Evolutionary conservation across 129 eudicot species (phyloP).

Genomic region (carrot (Daucus carota)): DNA sequence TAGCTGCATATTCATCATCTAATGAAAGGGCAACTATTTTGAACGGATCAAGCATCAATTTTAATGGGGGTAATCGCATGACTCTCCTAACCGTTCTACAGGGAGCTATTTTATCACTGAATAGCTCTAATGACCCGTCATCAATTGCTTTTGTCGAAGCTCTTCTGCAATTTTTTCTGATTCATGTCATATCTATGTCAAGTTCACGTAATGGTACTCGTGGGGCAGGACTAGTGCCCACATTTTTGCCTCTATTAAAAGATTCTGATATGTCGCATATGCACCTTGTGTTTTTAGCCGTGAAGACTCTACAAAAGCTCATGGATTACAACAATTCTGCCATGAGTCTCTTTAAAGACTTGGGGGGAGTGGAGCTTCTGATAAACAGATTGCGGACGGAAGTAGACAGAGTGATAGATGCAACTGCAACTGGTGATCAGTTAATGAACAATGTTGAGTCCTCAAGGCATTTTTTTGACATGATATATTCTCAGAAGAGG

Average conservation of each 20-base stretch:
- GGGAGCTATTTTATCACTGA: constrained; percentile 72
- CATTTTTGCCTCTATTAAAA: constrained; percentile 84
- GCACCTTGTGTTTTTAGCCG: constrained; percentile 91
- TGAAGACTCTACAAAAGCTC: constrained; percentile 82
- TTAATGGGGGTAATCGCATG: constrained; percentile 87
- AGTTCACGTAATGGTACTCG: constrained; percentile 74
- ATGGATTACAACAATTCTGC: constrained; percentile 98
- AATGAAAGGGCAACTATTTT: constrained; percentile 81
- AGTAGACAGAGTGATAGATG: constrained; percentile 66
- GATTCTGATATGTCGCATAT: constrained; percentile 68
- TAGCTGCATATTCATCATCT: constrained; percentile 93
- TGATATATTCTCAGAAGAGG: constrained; percentile 57
- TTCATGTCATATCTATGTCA: constrained; percentile 93
- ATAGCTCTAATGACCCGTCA: constrained; percentile 64
- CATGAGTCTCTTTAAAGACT: constrained; percentile 82
- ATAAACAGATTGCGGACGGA: constrained; percentile 71
- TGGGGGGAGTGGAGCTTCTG: constrained; percentile 88
- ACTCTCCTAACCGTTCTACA: constrained; percentile 82
- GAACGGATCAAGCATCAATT: constrained; percentile 86
- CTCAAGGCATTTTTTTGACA: constrained; percentile 39
- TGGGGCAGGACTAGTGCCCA: constrained; percentile 95
- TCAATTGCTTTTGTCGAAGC: constrained; percentile 91
- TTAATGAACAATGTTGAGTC: constrained; percentile 43
- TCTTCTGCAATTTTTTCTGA: constrained; percentile 81
- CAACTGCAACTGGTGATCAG: constrained; percentile 32